A percentile compares a stretch with the other conserved stretches of the same genome.
phyloP scores from a whole-genome alignment of 495 filamentous ascomycete species.

The Penicillium alfredii region DNA sequence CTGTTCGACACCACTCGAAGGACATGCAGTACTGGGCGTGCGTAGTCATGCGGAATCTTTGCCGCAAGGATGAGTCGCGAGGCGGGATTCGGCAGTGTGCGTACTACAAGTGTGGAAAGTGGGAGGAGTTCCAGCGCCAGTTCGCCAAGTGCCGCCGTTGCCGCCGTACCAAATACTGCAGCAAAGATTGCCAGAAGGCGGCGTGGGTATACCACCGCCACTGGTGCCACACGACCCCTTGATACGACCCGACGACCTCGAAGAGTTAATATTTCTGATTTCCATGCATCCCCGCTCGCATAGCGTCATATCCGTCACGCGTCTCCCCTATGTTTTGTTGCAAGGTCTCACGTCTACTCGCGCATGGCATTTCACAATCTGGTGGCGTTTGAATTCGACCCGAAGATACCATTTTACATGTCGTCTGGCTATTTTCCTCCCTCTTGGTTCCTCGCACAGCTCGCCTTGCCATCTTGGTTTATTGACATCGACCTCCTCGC shows the following conservation, averaged over 20 bases:
- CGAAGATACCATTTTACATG: conserved; percentile 43
- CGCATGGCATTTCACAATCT: conserved; percentile 43
- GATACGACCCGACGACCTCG: conserved; percentile 30
- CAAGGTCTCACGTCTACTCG: conserved; percentile 30
- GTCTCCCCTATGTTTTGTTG: conserved; percentile 18
- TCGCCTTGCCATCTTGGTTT: too few species aligned
- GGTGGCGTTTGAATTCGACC: conserved; percentile 39
- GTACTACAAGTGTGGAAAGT: conserved; percentile 95
- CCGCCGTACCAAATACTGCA: conserved; percentile 97
- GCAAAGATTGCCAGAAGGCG: conserved; percentile 98
- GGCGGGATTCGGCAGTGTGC: conserved; percentile 96
- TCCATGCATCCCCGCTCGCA: conserved; percentile 43
- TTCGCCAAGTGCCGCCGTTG: conserved; percentile 97
- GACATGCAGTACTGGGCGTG: conserved; percentile 99
- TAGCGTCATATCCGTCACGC: conserved; percentile 37
- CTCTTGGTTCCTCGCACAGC: conserved; percentile 9
- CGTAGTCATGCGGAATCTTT: conserved; percentile 97
- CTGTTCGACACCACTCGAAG: conserved; percentile 83
- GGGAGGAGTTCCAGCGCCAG: conserved; percentile 92
- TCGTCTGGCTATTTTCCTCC: conserved; percentile 18
- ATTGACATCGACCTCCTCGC: too few species aligned
- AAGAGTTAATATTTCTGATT: conserved; percentile 27
- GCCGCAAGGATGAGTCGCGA: conserved; percentile 90
- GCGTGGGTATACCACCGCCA: conserved; percentile 97
- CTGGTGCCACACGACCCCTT: conserved; percentile 80